Evolutionary conservation across 176 grass and related monocot genomes (phyloP), one percentile per base, ranked within the genome.

Genomic region (Elymus sibiricus): DNA sequence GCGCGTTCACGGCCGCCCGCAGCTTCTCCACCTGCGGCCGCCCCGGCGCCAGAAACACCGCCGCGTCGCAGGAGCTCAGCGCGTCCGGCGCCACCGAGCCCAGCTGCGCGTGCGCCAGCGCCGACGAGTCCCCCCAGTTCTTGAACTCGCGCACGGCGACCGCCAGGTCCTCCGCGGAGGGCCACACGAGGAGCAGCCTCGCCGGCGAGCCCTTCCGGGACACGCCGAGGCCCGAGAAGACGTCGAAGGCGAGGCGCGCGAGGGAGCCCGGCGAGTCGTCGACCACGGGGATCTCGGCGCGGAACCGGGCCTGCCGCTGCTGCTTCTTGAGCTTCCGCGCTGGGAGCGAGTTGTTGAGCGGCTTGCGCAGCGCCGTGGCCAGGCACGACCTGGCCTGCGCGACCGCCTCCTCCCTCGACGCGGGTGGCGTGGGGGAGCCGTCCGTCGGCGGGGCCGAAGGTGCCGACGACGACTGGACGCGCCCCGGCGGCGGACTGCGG

Each of bases 221-320:
- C 47, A 90, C 51, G 64, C 88, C 71, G 59, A 93, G 84, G 70
- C 61, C 64, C 0, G 86, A 76, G 90, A 98, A 94, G 27, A 95
- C 85, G 32, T 98, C 91, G 77, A 81, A 47, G 61, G 86, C 90
- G 73, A 98, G 93, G 58, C 83, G 87, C 24, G 82, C 62, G 72
- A 95, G 84, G 61, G 93, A 94, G 28, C 70, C 83, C 4, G 90
- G 90, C 25, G 95, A 98, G 85, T 95, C 91, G 38, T 98, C 93
- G 31, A 92, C 83, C 46, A 98, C 83, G 46, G 91, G 95, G 74
- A 95, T 95, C 95, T 98, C 95, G 25, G 92, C 89, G 37, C 93
- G 93, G 91, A 90, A 84, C 78, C 88, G 85, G 5, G 84, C 39
- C 67, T 98, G 93, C 47, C 90, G 89, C 83, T 90, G 89, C 85